phyloP scores from a whole-genome alignment of 192 early-diverging fungal species.

The Podila clonocystis region DNA sequence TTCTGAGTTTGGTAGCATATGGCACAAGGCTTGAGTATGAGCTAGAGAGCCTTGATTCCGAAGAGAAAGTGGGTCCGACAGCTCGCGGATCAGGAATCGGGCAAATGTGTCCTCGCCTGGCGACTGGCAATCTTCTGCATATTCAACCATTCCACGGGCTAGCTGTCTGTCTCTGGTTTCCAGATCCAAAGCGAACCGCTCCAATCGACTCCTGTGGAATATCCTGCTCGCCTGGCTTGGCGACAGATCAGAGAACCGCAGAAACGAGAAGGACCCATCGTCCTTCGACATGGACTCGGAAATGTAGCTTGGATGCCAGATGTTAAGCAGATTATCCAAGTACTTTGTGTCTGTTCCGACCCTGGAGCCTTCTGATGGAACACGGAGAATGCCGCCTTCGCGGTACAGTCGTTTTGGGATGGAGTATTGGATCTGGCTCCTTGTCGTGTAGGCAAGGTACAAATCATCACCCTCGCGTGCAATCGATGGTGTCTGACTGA shows the following conservation, averaged over 20 bases:
- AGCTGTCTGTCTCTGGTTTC: conserved; percentile 23
- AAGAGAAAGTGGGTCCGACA: conserved; percentile 16
- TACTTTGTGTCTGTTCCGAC: conserved; percentile 57
- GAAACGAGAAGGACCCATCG: conserved; percentile 62
- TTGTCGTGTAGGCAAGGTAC: conserved; percentile 68
- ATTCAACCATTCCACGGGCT: conserved; percentile 25
- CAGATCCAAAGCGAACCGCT: conserved; percentile 56
- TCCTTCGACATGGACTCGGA: conserved; percentile 56
- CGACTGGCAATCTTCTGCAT: background rate
- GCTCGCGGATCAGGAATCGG: conserved; percentile 53
- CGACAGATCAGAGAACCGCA: conserved; percentile 60
- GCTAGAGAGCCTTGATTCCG: conserved; percentile 13
- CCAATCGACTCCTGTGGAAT: conserved; percentile 47
- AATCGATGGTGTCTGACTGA: conserved; percentile 67
- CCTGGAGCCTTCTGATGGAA: conserved; percentile 50
- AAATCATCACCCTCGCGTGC: conserved; percentile 68
- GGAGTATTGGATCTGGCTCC: conserved; percentile 66
- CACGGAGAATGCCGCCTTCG: conserved; percentile 64
- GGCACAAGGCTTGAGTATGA: conserved; percentile 25
- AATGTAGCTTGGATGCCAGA: conserved; percentile 67
- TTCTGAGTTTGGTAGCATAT: conserved; percentile 25
- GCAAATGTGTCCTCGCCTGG: conserved; percentile 55
- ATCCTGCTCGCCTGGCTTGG: conserved; percentile 56
- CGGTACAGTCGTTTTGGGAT: conserved; percentile 78
- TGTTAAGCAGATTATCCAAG: conserved; percentile 61